Evolutionary conservation across 495 filamentous ascomycete species (phyloP).

Genomic region (Podospora pseudocomata): DNA sequence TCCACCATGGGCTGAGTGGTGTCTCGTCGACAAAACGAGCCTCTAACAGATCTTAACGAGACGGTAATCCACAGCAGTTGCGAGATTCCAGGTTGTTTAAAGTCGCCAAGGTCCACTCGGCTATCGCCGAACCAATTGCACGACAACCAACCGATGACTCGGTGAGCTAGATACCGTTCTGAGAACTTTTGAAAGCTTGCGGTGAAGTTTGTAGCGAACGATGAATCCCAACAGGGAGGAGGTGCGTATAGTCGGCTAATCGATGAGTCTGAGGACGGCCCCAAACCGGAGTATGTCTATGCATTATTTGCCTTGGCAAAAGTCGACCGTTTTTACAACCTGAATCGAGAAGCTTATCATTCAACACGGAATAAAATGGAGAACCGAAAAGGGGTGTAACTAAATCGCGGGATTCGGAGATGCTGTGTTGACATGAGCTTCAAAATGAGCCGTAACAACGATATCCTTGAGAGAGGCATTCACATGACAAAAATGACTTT

Average conservation of each 20-base stretch:
- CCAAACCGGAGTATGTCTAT: too few species aligned
- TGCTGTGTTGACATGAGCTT: background rate
- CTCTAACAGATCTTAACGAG: background rate
- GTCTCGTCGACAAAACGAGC: background rate
- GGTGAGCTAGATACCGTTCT: background rate
- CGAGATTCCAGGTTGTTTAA: background rate
- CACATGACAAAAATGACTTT: background rate
- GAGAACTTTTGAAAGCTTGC: background rate
- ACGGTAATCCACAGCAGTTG: background rate
- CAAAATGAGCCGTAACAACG: background rate
- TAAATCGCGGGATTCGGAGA: too few species aligned
- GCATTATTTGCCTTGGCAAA: background rate
- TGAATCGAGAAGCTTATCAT: too few species aligned
- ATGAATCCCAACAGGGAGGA: background rate
- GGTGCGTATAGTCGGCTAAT: background rate
- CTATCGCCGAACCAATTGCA: background rate
- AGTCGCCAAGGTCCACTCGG: background rate
- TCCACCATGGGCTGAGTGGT: background rate
- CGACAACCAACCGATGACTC: background rate
- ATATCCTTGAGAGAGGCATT: background rate
- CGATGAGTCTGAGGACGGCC: background rate
- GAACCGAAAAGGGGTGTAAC: too few species aligned
- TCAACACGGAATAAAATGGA: background rate
- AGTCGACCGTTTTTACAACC: background rate
- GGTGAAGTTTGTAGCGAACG: background rate